Conservation (phyloP, 208 protist species). For the Lotmaria passim region DNA sequence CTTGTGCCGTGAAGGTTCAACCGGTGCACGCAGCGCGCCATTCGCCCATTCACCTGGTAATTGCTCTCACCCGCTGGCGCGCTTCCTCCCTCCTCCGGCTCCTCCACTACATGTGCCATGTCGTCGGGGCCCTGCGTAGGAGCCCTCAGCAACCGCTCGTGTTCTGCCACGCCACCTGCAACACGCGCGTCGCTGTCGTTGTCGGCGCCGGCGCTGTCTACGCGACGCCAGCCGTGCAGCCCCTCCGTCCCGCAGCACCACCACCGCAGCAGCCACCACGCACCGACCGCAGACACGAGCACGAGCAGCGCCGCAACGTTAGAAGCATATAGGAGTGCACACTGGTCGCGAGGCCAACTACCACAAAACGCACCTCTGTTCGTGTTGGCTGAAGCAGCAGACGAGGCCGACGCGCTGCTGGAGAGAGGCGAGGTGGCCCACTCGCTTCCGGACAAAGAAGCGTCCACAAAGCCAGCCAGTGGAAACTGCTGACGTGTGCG, state of each 20-base stretch:
- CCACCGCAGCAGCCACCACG: slow-evolving; percentile 11
- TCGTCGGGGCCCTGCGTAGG: too few relatives aligned
- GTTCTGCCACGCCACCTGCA: background rate
- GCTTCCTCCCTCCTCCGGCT: background rate
- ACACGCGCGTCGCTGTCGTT: background rate
- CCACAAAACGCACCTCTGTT: slow-evolving; percentile 7
- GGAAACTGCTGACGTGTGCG: too few relatives aligned
- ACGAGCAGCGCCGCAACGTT: background rate
- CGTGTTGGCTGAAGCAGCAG: background rate
- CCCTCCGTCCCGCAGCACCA: background rate
- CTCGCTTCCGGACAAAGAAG: too few relatives aligned
- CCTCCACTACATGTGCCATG: too few relatives aligned
- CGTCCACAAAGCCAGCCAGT: too few relatives aligned
- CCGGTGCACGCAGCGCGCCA: slow-evolving; percentile 4
- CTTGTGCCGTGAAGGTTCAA: slow-evolving; percentile 12
- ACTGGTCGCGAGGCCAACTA: background rate
- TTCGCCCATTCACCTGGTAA: background rate
- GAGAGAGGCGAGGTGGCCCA: background rate
- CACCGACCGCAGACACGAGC: background rate
- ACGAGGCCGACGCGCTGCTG: background rate
- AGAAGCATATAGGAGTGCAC: background rate
- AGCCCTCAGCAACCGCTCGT: background rate
- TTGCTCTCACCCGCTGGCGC: background rate
- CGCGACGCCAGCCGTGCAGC: background rate
- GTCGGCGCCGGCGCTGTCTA: background rate